These are phyloP conservation scores for Tolypocladium endophyticum DNA, from an alignment of 2,329 filamentous ascomycete species.

Conservation along the genomic window DNA sequence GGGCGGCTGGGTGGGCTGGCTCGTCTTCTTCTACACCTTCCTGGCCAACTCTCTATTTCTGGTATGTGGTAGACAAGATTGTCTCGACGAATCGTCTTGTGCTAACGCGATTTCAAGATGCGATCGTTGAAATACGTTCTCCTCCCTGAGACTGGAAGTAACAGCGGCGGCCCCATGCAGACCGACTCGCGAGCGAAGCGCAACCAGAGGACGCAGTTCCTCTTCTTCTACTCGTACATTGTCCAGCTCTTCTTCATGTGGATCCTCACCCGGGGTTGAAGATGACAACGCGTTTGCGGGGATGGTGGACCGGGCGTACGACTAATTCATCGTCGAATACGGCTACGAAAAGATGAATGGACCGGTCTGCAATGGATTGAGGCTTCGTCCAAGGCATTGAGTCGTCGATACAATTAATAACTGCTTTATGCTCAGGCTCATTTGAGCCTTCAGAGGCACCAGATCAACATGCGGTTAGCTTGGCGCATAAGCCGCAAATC, in stretches of 20 bases:
- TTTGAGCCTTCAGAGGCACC: not conserved
- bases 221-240: slow-evolving; percentile 89
- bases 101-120: slow-evolving; percentile 43
- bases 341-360: not conserved
- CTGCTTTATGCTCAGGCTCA: not conserved
- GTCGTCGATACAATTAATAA: not conserved
- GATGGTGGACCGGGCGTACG: not conserved
- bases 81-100: slow-evolving; percentile 6
- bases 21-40: slow-evolving; percentile 84
- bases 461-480: not conserved
- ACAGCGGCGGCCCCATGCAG: slow-evolving; percentile 53
- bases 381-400: not conserved
- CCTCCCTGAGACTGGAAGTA: slow-evolving; percentile 67
- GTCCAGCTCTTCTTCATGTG: slow-evolving; percentile 96
- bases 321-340: not conserved
- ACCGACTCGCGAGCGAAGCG: slow-evolving; percentile 74
- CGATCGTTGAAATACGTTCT: slow-evolving; percentile 93
- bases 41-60: slow-evolving; percentile 91
- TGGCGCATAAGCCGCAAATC: not conserved
- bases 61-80: too few relatives aligned
- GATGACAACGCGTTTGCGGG: not conserved
- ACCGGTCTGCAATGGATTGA: not conserved
- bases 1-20: slow-evolving; percentile 81
- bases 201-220: slow-evolving; percentile 79
- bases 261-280: slow-evolving; percentile 41